Evolutionary conservation across 2,329 filamentous ascomycete genomes (phyloP).

Genomic region (Fusarium metavorans): DNA sequence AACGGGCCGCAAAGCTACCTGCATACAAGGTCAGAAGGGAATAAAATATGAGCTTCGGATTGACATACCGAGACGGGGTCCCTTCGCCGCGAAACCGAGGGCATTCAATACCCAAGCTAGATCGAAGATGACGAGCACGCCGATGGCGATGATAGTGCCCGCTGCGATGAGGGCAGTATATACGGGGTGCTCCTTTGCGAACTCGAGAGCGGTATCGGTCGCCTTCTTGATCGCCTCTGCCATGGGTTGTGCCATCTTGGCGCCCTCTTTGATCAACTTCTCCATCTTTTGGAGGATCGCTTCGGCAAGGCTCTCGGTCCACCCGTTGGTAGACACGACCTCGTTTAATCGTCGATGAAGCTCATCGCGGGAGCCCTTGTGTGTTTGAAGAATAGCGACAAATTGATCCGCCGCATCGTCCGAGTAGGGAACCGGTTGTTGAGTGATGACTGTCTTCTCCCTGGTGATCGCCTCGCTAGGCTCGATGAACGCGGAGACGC

Average conservation of each 20-base stretch:
- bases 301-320: constrained; percentile 34
- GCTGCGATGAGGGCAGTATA: constrained; percentile 35
- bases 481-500: rapidly evolving
- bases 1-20: constrained; percentile 41
- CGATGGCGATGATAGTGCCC: constrained; percentile 32
- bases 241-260: constrained; percentile 19
- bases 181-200: constrained; percentile 34
- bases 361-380: neutral
- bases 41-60: rapidly evolving
- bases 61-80: constrained; percentile 32
- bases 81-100: constrained; percentile 32
- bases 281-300: constrained; percentile 30
- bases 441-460: neutral
- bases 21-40: neutral
- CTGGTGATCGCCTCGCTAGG: neutral
- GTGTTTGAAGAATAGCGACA: constrained; percentile 13
- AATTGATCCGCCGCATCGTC: constrained; percentile 31
- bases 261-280: constrained; percentile 22
- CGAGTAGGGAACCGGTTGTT: constrained; percentile 4
- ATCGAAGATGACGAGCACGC: constrained; percentile 29
- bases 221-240: constrained; percentile 26
- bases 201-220: constrained; percentile 13
- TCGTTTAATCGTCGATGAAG: constrained; percentile 18
- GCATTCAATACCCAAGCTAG: constrained; percentile 37
- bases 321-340: constrained; percentile 22